Evolutionary conservation across 2,329 filamentous ascomycete species (phyloP), one percentile per base, ranked within the genome.

Genomic region (Tolypocladium ophioglossoides): DNA sequence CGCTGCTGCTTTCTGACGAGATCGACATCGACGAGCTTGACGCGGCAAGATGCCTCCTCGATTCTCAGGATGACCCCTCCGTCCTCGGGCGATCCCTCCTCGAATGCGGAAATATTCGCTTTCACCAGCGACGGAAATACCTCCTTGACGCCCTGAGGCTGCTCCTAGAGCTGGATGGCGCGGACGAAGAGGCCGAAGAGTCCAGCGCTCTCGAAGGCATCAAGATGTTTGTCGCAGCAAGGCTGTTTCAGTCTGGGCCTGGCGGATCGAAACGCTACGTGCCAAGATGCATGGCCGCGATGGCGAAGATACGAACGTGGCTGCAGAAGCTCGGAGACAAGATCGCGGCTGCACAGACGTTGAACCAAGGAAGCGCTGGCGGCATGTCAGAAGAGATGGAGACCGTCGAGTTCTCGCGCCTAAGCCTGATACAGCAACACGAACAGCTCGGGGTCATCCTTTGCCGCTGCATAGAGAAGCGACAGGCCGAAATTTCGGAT

Each of bases 1-100:
- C 85, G 27, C 77, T 95, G 35, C 82, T 89, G 62, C 77, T 99
- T 39, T 88, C 92, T 54, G 91, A 97, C 69, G 89, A 90, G 61
- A 77, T 96, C 57, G 85, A 96, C 63, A 77, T 99, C 52, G 91
- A 99, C 71, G 95, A 99, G 70, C 68, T 95, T 55, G 83, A 94
- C 62, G 87, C 92, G 20, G 88, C 90, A 11, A 79, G 80, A 60
- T 80, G 94, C 51, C 82, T 95, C 55, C 74, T 95, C 52, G 84
- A 86, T 54, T 84, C 88, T 20, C 81, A 89, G 65, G 79, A 83
- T 39, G 85, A 91, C 61, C 78, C 83, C 18, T 76, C 81, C 47
- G 75, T 81, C 18, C 76, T 91, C 6, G 89, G 89, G 57, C 83
- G 89, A 27, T 79, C 89, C 3, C 78, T 89, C 56, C 78, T 90